Conservation (phyloP, 2,329 filamentous ascomycete genomes). For the Albifimbria verrucaria region DNA sequence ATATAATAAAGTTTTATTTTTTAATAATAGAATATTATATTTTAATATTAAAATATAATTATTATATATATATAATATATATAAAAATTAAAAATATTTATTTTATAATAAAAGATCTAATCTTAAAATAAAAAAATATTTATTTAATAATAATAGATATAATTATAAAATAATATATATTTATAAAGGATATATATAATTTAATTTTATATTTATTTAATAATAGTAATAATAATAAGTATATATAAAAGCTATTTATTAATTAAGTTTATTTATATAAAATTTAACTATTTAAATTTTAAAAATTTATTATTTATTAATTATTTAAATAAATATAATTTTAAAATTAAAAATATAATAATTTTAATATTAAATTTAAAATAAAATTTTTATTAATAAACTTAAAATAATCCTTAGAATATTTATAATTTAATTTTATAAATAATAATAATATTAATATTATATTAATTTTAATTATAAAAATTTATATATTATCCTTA, state of each 20-base stretch:
- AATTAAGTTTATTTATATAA: background rate
- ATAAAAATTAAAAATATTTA: background rate
- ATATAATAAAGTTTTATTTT: slow-evolving; percentile 1
- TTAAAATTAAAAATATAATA: background rate
- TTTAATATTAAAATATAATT: too few species aligned
- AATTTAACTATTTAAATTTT: too few species aligned
- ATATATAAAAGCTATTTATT: background rate
- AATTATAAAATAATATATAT: background rate
- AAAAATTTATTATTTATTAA: background rate
- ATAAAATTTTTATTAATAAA: too few species aligned
- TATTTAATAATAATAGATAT: background rate
- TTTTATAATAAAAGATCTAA: slow-evolving; percentile 1
- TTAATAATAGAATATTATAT: too few species aligned
- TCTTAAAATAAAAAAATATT: background rate
- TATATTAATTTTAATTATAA: too few species aligned
- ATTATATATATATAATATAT: too few species aligned
- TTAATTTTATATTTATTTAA: background rate
- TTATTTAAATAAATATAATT: background rate
- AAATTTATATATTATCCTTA: too few species aligned
- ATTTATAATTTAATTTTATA: too few species aligned
- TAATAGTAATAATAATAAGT: background rate
- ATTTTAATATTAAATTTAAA: slow-evolving; percentile 4
- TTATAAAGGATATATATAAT: background rate
- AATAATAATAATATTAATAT: too few species aligned
- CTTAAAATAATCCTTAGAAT: too few species aligned